Percentiles rank a stretch among this genome's conserved stretches.
These are phyloP conservation scores for Kluyveromyces wickerhamii DNA, from an alignment of 805 yeast species.

Conservation along the genomic window DNA sequence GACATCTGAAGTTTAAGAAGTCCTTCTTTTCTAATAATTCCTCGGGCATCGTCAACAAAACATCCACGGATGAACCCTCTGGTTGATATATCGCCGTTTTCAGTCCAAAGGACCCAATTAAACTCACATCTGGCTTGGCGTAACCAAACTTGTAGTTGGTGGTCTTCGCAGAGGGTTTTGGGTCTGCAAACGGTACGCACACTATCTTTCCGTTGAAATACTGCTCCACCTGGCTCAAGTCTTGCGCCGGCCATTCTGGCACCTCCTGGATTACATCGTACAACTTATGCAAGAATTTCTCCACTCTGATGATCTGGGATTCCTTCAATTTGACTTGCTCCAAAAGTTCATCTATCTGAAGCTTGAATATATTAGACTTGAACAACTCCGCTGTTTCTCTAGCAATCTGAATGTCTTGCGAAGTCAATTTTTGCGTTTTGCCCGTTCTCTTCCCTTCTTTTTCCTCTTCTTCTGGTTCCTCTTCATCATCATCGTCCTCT, in stretches of 20 bases:
- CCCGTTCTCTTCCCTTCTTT: constrained; percentile 9
- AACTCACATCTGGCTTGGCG: constrained; percentile 61
- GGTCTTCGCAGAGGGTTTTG: constrained; percentile 55
- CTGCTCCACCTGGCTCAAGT: constrained; percentile 52
- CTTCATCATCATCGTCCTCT: constrained; percentile 11
- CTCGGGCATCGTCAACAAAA: constrained; percentile 75
- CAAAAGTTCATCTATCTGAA: constrained; percentile 87
- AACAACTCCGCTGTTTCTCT: constrained; percentile 90
- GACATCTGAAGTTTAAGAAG: constrained; percentile 78
- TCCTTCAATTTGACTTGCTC: constrained; percentile 74
- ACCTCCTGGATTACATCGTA: constrained; percentile 60
- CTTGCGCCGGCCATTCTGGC: constrained; percentile 44
- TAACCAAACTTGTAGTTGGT: constrained; percentile 67
- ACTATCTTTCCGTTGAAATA: constrained; percentile 45
- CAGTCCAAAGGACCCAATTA: constrained; percentile 85
- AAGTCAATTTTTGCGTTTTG: constrained; percentile 36
- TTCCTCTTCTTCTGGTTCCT: constrained; percentile 13
- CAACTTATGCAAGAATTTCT: constrained; percentile 65
- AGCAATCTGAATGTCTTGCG: constrained; percentile 85
- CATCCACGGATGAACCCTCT: constrained; percentile 63
- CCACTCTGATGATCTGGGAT: constrained; percentile 54
- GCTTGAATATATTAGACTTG: constrained; percentile 89
- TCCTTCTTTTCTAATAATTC: constrained; percentile 76
- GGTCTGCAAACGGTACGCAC: constrained; percentile 81
- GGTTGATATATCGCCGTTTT: constrained; percentile 69